Base-by-base conservation (phyloP, 768 basidiomycete species). In the Sporobolomyces phaffii region DNA sequence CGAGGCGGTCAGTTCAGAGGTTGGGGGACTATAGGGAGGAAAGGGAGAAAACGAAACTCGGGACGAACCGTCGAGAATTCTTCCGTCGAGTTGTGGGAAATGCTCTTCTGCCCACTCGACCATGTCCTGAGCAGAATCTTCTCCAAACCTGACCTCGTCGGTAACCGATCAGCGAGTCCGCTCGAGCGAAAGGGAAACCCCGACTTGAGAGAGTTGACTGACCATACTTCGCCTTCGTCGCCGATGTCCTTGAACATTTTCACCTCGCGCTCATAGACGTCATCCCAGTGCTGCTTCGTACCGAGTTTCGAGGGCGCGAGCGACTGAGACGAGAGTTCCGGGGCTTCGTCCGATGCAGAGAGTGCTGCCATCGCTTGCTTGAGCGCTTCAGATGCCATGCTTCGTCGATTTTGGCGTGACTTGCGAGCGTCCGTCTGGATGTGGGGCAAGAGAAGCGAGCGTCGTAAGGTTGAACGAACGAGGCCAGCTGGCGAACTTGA, bases 211-310 rank as follows among this genome's bases (percentile, higher is more conserved):
- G 3, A 17, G 52, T 36, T 36, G 52, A 53, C 78, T 60, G 14
- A 80, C 79, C 80, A 80, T 33, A 81, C 76, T 67, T 81, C 80
- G 11, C 80, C 80, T 62, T 80, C 79, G 56, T 80, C 79, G 2
- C 80, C 80, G 7, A 78, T 77, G 54, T 79, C 79, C 57, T 77
- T 72, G 64, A 78, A 80, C 20, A 76, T 77, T 34, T 73, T 62
- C 5, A 78, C 78, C 59, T 80, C 79, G 2, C 79, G 73, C 34
- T 75, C 75, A 59, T 54, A 65, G 2, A 62, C 65, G 20, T 33
- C 38, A 34, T 79, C 77, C 78, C 78, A 79, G 62, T 79, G 77
- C 3, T 73, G 70, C 58, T 78, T 77, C 8, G 78, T 78, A 1
- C 78, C 78, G 13, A 79, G 68, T 52, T 75, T 75, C 33, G 75